These are phyloP conservation scores for Mycosphaerella sp. DNA, from an alignment of 2,329 filamentous ascomycete species.

Conservation along the genomic window DNA sequence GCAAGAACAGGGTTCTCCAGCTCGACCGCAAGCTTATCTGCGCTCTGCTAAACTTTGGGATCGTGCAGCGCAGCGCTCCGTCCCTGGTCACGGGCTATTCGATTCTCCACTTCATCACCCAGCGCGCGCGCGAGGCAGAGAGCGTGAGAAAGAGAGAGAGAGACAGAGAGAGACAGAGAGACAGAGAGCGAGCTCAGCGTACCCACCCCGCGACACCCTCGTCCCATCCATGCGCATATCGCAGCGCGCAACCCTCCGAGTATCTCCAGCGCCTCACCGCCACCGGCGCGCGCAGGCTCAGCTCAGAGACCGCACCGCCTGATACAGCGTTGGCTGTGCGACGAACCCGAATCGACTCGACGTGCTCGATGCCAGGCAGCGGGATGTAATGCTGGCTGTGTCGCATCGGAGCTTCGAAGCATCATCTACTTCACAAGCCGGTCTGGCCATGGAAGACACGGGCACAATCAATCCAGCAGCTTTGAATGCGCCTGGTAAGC, in stretches of 20 bases:
- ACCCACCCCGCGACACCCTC: neutral
- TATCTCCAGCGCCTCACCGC: constrained; percentile 28
- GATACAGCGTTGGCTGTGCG: constrained; percentile 22
- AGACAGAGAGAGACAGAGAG: neutral
- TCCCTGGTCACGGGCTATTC: constrained; percentile 17
- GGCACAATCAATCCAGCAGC: constrained; percentile 88
- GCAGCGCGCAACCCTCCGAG: constrained; percentile 18
- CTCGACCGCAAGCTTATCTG: constrained; percentile 17
- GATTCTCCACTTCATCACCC: constrained; percentile 11
- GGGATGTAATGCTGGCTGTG: constrained; percentile 36
- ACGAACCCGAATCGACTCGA: constrained; percentile 15
- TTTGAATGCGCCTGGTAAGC: constrained; percentile 68
- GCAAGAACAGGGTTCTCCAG: constrained; percentile 18
- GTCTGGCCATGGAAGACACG: constrained; percentile 57
- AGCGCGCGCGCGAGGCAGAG: constrained; percentile 9
- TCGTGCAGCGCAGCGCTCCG: constrained; percentile 20
- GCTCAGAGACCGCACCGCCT: constrained; percentile 20
- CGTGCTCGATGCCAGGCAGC: constrained; percentile 23
- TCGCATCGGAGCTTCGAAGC: constrained; percentile 30
- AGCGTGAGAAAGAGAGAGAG: neutral
- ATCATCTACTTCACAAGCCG: constrained; percentile 26
- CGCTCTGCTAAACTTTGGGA: constrained; percentile 16
- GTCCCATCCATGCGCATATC: constrained; percentile 18
- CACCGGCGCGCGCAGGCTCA: constrained; percentile 23
- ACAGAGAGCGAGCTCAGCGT: neutral